Evolutionary conservation across 2,329 filamentous ascomycete genomes (phyloP).

Genomic region (Colletotrichum sp.): DNA sequence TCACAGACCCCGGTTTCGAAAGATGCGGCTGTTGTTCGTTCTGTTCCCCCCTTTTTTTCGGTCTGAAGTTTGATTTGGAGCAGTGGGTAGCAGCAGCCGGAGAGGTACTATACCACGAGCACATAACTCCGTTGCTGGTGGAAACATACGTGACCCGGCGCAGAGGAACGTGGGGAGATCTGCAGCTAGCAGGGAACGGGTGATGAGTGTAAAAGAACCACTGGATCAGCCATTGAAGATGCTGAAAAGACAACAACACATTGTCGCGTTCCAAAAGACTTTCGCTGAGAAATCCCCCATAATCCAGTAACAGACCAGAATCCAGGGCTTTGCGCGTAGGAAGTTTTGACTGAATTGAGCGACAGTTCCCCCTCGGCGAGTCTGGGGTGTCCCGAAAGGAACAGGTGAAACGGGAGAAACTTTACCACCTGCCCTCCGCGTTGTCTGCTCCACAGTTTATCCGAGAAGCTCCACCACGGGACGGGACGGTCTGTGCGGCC

Average conservation of each 20-base stretch:
- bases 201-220: neutral
- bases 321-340: neutral
- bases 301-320: neutral
- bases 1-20: conserved; percentile 23
- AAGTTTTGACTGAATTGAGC: neutral
- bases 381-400: neutral
- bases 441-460: neutral
- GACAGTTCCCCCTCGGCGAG: neutral
- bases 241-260: neutral
- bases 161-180: neutral
- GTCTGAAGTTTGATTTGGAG: neutral
- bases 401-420: conserved; percentile 13
- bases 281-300: neutral
- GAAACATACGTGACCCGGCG: neutral
- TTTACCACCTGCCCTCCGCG: neutral
- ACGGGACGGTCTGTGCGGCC: neutral
- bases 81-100: neutral
- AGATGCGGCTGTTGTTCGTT: neutral
- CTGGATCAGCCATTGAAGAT: neutral
- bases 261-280: neutral
- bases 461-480: neutral
- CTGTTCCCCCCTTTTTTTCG: neutral
- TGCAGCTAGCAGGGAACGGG: conserved; percentile 16
- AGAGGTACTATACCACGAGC: neutral
- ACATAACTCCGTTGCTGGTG: neutral